These are phyloP conservation scores for Herpetomonas samuelpessoai DNA, from an alignment of 208 protist genomes.

Conservation along the genomic window DNA sequence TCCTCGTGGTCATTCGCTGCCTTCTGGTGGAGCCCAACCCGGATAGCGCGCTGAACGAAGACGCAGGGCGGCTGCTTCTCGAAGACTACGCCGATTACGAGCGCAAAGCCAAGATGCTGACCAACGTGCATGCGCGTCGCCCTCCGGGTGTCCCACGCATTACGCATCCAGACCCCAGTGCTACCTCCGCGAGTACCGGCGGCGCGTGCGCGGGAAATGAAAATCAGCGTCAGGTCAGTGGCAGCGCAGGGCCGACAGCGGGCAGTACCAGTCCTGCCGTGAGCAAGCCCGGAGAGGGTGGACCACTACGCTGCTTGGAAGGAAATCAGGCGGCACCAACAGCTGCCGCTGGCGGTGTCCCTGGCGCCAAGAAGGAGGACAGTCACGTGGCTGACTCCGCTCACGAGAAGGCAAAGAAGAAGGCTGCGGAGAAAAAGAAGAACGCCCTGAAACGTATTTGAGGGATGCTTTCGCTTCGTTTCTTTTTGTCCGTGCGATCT, in stretches of 20 bases:
- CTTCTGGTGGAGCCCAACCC: conserved; percentile 98
- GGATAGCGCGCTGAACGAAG: conserved; percentile 98
- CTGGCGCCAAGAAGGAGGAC: conserved; percentile 8
- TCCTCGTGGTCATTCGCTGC: conserved; percentile 95
- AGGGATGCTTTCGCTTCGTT: no score
- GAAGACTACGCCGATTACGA: conserved; percentile 94
- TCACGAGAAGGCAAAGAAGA: conserved; percentile 25
- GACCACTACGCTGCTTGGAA: conserved; percentile 13
- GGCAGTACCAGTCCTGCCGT: not conserved
- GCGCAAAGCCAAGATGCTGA: conserved; percentile 79
- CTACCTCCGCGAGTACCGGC: not conserved
- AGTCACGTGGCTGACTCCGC: not conserved
- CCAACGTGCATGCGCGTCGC: conserved; percentile 66
- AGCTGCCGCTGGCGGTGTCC: no score
- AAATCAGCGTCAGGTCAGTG: not conserved
- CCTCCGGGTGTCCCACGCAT: conserved; percentile 30
- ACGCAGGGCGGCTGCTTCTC: conserved; percentile 96
- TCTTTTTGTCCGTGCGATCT: no score
- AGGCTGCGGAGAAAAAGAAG: conserved; percentile 58
- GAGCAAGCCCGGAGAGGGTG: conserved; percentile 2
- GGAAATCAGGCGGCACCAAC: no score
- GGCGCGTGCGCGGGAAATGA: not conserved
- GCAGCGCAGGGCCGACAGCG: not conserved
- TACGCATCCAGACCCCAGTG: conserved; percentile 12
- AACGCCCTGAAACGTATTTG: conserved; percentile 54